Percentiles rank a stretch among this genome's conserved stretches.
Conservation (phyloP, 192 early-diverging fungal genomes). For the Globomyces pollinis-pini region DNA sequence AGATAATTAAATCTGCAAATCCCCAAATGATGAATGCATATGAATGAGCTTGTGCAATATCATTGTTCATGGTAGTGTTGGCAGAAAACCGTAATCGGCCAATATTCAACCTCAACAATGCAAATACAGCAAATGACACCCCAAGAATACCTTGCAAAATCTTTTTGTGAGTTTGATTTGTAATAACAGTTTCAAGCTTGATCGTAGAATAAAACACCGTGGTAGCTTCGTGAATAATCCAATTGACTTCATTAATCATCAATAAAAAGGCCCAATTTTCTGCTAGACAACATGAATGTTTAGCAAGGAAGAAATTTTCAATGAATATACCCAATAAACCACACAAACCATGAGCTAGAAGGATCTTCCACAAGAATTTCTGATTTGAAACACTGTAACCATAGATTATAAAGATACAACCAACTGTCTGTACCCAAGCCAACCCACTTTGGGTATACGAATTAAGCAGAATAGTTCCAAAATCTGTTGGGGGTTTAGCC, state of each 20-base stretch:
- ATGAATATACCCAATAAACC: constrained; percentile 2
- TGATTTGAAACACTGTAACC: not conserved
- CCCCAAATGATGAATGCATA: constrained; percentile 24
- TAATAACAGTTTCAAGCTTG: constrained; percentile 9
- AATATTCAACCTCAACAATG: constrained; percentile 15
- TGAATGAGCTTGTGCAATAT: constrained; percentile 19
- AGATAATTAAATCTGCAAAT: constrained; percentile 20
- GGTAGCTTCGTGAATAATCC: constrained; percentile 20
- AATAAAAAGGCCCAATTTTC: constrained; percentile 11
- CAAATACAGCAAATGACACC: constrained; percentile 15
- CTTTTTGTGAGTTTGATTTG: not conserved
- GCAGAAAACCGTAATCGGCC: not conserved
- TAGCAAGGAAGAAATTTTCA: constrained; percentile 11
- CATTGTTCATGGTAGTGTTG: constrained; percentile 18
- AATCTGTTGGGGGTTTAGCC: too few relatives aligned
- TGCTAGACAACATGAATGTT: not conserved
- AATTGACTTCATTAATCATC: constrained; percentile 23
- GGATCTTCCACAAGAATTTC: constrained; percentile 8
- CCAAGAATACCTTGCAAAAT: constrained; percentile 4
- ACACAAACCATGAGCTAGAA: not conserved
- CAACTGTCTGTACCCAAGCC: not conserved
- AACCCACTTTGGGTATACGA: not conserved
- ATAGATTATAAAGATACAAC: not conserved
- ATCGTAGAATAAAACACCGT: constrained; percentile 18
- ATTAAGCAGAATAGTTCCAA: not conserved